Evolutionary conservation across 2,329 filamentous ascomycete genomes (phyloP).

Genomic region (Elsinoe batatas): DNA sequence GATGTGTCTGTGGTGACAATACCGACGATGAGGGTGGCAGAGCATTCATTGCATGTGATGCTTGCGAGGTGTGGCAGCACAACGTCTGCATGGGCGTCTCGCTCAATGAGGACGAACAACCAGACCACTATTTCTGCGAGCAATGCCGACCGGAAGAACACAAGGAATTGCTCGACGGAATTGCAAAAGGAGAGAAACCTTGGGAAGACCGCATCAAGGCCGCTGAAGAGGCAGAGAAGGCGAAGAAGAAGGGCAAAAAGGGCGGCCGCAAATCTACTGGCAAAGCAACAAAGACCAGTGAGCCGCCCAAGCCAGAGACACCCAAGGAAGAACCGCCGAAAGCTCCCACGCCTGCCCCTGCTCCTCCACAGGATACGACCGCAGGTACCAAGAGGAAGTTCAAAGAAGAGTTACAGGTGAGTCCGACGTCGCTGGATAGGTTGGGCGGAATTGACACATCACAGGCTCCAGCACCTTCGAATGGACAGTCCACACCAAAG

Average conservation of each 20-base stretch:
- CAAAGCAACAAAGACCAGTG: slow-evolving; percentile 21
- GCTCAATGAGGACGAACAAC: slow-evolving; percentile 62
- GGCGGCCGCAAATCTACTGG: slow-evolving; percentile 19
- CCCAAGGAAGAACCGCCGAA: slow-evolving; percentile 3
- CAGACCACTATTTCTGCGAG: slow-evolving; percentile 87
- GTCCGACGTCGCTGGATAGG: background rate
- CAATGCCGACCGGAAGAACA: slow-evolving; percentile 78
- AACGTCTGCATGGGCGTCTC: slow-evolving; percentile 89
- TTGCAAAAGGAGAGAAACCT: slow-evolving; percentile 70
- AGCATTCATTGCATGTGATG: slow-evolving; percentile 93
- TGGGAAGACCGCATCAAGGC: slow-evolving; percentile 62
- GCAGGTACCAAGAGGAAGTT: slow-evolving; percentile 27
- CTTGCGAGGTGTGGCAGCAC: slow-evolving; percentile 90
- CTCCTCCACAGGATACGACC: slow-evolving; percentile 14
- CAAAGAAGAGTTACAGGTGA: slow-evolving; percentile 17
- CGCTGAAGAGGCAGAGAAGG: slow-evolving; percentile 51
- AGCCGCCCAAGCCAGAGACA: slow-evolving; percentile 19
- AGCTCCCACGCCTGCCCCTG: slow-evolving; percentile 10
- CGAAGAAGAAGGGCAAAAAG: slow-evolving; percentile 39
- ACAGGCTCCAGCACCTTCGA: slow-evolving; percentile 1
- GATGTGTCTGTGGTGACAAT: slow-evolving; percentile 85
- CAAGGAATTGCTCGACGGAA: slow-evolving; percentile 65
- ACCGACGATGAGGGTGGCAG: slow-evolving; percentile 78
- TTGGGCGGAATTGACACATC: background rate
- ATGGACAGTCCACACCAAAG: slow-evolving; percentile 7